Percentiles rank a stretch among this genome's conserved stretches.
Conservation (phyloP, 164 flowering plant species). For the Magnolia kwangsiensis region DNA sequence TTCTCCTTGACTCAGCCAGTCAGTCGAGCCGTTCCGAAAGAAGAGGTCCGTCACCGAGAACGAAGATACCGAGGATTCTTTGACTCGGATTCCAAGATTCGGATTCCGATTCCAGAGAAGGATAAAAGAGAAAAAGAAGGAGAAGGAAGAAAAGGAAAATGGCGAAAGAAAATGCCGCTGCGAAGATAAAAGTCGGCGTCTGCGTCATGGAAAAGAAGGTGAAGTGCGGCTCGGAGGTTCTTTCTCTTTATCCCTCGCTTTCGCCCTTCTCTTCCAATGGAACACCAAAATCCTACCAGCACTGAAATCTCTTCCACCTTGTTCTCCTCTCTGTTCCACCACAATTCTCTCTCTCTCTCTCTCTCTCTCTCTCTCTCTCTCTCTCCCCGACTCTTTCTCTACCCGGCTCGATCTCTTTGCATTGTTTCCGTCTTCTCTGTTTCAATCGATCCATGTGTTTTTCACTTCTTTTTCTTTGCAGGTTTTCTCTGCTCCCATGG, state of each 20-base stretch:
- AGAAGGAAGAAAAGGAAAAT: slow-evolving; percentile 10
- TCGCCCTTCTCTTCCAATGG: neutral
- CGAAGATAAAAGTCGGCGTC: slow-evolving; percentile 76
- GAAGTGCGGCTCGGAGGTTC: slow-evolving; percentile 85
- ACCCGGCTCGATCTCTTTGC: too few relatives aligned
- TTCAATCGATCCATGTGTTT: neutral
- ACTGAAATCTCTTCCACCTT: too few relatives aligned
- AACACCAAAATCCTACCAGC: neutral
- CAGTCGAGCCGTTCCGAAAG: neutral
- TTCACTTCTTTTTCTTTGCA: slow-evolving; percentile 13
- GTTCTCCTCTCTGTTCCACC: neutral
- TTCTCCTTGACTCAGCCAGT: neutral
- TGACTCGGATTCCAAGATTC: neutral
- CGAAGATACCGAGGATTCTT: neutral
- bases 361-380: neutral
- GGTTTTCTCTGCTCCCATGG: slow-evolving; percentile 85
- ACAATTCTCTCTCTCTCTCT: neutral
- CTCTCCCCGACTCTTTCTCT: neutral
- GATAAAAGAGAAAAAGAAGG: neutral
- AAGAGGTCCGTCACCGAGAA: neutral
- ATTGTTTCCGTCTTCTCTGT: neutral
- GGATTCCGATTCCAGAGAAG: slow-evolving; percentile 4
- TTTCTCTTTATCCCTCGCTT: slow-evolving; percentile 26
- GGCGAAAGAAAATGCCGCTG: slow-evolving; percentile 23
- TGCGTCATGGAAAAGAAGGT: slow-evolving; percentile 99